phyloP scores from a whole-genome alignment of 768 basidiomycete genomes.

The Astraeus odoratus region DNA sequence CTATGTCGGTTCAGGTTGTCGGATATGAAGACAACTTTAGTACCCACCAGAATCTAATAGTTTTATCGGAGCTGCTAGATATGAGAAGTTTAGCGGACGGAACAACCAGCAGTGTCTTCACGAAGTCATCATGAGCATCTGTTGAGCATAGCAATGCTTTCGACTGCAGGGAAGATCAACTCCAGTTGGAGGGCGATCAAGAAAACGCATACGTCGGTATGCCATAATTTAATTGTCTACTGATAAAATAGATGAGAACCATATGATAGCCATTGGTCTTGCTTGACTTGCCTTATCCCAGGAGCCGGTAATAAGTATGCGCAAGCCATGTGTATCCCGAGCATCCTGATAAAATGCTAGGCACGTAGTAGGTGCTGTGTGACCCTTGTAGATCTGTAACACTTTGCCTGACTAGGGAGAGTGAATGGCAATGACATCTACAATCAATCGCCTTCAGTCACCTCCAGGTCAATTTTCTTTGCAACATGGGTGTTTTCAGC shows the following conservation, averaged over 20 bases:
- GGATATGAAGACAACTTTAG: background rate
- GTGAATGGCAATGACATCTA: no score
- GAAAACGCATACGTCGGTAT: conserved; percentile 49
- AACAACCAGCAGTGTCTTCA: conserved; percentile 76
- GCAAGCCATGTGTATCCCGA: conserved; percentile 32
- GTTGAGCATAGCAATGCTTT: conserved; percentile 65
- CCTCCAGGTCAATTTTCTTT: conserved; percentile 72
- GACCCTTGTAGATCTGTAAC: conserved; percentile 69
- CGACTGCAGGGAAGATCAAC: conserved; percentile 40
- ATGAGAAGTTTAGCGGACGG: conserved; percentile 60
- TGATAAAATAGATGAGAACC: conserved; percentile 8
- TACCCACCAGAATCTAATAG: conserved; percentile 76
- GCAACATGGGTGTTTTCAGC: conserved; percentile 79
- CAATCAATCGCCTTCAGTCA: no score
- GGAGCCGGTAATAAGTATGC: conserved; percentile 77
- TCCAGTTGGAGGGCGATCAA: background rate
- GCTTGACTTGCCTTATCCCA: conserved; percentile 78
- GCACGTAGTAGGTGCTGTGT: conserved; percentile 83
- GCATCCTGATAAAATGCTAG: conserved; percentile 57
- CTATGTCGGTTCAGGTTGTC: background rate
- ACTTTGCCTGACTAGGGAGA: conserved; percentile 69
- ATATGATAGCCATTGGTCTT: background rate
- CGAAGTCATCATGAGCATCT: conserved; percentile 80
- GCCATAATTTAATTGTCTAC: conserved; percentile 86
- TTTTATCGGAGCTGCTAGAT: conserved; percentile 88